Percentiles rank a stretch among this genome's conserved stretches.
These are phyloP conservation scores for Phaeoacremonium minimum DNA, from an alignment of 2,329 filamentous ascomycete species.

Conservation along the genomic window DNA sequence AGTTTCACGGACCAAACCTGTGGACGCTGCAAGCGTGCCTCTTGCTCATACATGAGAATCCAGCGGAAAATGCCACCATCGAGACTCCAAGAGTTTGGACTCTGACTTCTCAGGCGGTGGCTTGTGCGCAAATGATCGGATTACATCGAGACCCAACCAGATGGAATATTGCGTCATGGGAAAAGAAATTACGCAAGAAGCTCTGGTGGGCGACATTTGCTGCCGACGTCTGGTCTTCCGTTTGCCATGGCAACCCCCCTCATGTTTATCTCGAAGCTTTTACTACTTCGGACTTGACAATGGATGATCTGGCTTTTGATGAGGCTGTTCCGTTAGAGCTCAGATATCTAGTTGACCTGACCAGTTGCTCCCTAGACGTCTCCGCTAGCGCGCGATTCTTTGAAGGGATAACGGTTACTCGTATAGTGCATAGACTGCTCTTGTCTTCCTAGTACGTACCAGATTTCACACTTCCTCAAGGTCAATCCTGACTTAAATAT, in stretches of 20 bases:
- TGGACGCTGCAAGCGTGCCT: slow-evolving; percentile 41
- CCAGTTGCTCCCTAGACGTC: slow-evolving; percentile 23
- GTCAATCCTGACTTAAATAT: background rate
- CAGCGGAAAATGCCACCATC: slow-evolving; percentile 38
- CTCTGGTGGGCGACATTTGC: slow-evolving; percentile 40
- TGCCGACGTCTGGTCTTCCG: slow-evolving; percentile 38
- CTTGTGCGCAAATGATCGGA: slow-evolving; percentile 40
- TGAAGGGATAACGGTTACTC: slow-evolving; percentile 24
- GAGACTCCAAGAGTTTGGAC: slow-evolving; percentile 41
- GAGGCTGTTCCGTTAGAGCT: slow-evolving; percentile 33
- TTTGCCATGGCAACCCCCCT: slow-evolving; percentile 41
- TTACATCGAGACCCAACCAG: slow-evolving; percentile 35
- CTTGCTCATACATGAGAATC: slow-evolving; percentile 37
- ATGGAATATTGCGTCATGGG: slow-evolving; percentile 37
- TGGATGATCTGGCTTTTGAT: slow-evolving; percentile 37
- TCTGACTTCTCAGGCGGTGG: slow-evolving; percentile 34
- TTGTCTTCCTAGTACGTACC: background rate
- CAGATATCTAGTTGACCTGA: slow-evolving; percentile 26
- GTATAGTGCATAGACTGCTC: slow-evolving; percentile 23
- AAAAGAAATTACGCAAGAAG: slow-evolving; percentile 36
- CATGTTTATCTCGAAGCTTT: slow-evolving; percentile 35
- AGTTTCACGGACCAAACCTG: slow-evolving; percentile 41
- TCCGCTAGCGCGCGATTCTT: slow-evolving; percentile 31
- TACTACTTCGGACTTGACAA: slow-evolving; percentile 28
- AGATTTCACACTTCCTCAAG: background rate